phyloP scores from a whole-genome alignment of 805 yeast genomes.

The Myxozyma kluyveri region DNA sequence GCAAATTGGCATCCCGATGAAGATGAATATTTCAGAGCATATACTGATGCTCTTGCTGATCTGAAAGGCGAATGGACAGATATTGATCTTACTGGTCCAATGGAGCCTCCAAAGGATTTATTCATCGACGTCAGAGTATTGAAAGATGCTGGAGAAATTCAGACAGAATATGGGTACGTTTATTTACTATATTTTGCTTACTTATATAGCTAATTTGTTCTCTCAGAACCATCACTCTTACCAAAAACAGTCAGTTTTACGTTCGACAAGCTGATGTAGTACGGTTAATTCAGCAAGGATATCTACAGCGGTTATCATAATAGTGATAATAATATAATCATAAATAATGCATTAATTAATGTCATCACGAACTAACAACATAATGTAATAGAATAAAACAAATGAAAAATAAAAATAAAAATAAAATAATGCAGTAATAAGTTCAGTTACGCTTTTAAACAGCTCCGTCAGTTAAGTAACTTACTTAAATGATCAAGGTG shows the following conservation, averaged over 20 bases:
- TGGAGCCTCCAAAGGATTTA: conserved; percentile 86
- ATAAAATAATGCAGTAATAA: no score
- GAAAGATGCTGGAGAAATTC: conserved; percentile 94
- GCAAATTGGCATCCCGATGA: conserved; percentile 64
- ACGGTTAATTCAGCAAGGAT: conserved; percentile 89
- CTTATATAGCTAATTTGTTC: no score
- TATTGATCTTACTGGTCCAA: conserved; percentile 80
- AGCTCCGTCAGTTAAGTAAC: background rate
- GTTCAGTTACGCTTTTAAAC: no score
- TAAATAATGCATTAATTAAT: background rate
- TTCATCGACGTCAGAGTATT: conserved; percentile 92
- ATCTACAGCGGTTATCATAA: conserved; percentile 51
- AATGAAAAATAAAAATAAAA: no score
- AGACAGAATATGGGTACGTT: conserved; percentile 81
- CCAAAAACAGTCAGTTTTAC: conserved; percentile 90
- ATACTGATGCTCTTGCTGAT: conserved; percentile 67
- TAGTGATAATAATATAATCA: background rate
- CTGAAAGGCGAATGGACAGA: conserved; percentile 79
- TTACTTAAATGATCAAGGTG: conserved; percentile 1
- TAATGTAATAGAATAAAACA: no score
- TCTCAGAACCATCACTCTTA: conserved; percentile 73
- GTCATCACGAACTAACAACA: no score
- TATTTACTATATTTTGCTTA: background rate
- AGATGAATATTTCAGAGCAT: conserved; percentile 69
- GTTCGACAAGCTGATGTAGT: conserved; percentile 94